phyloP scores from a whole-genome alignment of 1,284 basidiomycete species.

The Hemileia vastatrix region DNA sequence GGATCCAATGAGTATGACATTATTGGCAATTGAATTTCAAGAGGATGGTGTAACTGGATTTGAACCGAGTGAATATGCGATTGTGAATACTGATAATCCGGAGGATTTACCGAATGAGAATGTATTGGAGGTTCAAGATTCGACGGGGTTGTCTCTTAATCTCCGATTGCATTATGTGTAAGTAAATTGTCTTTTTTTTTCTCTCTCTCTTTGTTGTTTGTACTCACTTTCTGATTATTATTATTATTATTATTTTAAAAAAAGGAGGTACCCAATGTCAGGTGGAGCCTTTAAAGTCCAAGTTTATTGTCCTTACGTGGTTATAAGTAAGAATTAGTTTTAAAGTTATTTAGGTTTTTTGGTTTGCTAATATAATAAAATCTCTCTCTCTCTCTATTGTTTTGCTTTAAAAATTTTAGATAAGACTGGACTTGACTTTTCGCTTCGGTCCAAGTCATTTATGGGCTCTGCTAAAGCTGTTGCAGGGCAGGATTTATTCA shows the following conservation, averaged over 20 bases:
- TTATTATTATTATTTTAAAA: conserved; percentile 47
- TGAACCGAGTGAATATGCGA: conserved; percentile 93
- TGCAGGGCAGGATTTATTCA: conserved; percentile 60
- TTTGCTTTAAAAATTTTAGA: conserved; percentile 48
- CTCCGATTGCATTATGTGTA: conserved; percentile 81
- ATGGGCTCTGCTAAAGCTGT: conserved; percentile 65
- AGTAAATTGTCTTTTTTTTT: too few relatives aligned
- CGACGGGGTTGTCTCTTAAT: conserved; percentile 65
- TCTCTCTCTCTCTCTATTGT: not conserved
- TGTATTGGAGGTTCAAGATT: conserved; percentile 63
- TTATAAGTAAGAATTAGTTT: conserved; percentile 54
- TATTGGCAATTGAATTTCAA: conserved; percentile 83
- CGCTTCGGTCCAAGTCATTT: conserved; percentile 63
- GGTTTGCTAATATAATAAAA: not conserved
- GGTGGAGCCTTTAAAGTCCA: conserved; percentile 99
- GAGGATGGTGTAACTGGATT: conserved; percentile 77
- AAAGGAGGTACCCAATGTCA: conserved; percentile 63
- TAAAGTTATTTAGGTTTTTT: too few relatives aligned
- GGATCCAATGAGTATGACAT: conserved; percentile 79
- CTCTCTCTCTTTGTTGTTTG: not conserved
- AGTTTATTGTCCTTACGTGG: conserved; percentile 82
- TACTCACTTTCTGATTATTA: not conserved
- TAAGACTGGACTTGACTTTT: conserved; percentile 81
- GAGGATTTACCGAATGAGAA: conserved; percentile 81
- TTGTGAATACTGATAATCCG: conserved; percentile 87